These are phyloP conservation scores for Huntiella moniliformis DNA, from an alignment of 2,329 filamentous ascomycete species.

Conservation along the genomic window DNA sequence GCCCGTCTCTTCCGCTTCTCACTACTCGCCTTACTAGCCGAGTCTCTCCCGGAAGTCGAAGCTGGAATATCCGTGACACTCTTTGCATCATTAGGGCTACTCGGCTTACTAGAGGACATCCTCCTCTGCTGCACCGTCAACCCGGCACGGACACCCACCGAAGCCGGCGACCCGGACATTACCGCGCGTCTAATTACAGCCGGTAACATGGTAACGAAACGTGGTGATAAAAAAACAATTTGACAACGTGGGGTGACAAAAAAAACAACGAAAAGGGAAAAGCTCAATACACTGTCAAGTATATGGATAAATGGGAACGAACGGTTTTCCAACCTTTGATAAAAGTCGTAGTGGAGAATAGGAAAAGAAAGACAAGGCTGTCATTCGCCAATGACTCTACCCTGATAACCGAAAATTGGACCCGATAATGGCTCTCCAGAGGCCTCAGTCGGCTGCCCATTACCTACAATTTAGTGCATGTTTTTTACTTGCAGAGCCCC, in stretches of 20 bases:
- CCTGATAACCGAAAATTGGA: slow-evolving; percentile 4
- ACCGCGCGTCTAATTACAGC: slow-evolving; percentile 37
- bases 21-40: slow-evolving; percentile 24
- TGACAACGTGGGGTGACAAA: slow-evolving; percentile 9
- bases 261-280: background rate
- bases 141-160: slow-evolving; percentile 21
- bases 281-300: background rate
- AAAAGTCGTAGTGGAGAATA: slow-evolving; percentile 3
- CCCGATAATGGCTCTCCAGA: background rate
- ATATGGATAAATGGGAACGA: background rate
- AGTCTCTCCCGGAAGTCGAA: slow-evolving; percentile 23
- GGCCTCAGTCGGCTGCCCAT: background rate
- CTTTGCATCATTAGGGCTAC: slow-evolving; percentile 36
- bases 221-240: slow-evolving; percentile 10
- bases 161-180: slow-evolving; percentile 14
- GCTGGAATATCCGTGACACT: slow-evolving; percentile 24
- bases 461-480: no score
- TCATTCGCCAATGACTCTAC: background rate
- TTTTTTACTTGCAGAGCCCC: no score
- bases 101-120: slow-evolving; percentile 44
- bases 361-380: slow-evolving; percentile 5
- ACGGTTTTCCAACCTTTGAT: background rate
- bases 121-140: slow-evolving; percentile 32
- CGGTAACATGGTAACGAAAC: slow-evolving; percentile 28
- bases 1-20: slow-evolving; percentile 41